Evolutionary conservation across 2,329 filamentous ascomycete genomes (phyloP).

Genomic region (Coniella lustricola): DNA sequence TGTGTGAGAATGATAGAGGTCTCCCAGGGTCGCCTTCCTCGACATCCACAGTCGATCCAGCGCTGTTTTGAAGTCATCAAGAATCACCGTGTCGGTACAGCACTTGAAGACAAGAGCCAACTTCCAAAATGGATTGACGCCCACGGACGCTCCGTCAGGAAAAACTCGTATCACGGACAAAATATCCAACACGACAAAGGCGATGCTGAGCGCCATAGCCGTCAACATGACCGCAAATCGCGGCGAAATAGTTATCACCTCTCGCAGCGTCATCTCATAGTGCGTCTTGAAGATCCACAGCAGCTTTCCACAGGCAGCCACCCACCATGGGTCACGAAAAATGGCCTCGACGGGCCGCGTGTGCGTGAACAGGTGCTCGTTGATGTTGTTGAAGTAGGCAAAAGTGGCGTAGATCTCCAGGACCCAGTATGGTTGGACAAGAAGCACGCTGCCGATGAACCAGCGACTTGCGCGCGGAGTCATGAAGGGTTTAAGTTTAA

Average conservation of each 20-base stretch:
- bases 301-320: constrained; percentile 52
- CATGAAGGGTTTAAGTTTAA: constrained; percentile 58
- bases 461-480: constrained; percentile 40
- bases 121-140: constrained; percentile 60
- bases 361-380: constrained; percentile 4
- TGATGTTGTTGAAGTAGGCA: constrained; percentile 41
- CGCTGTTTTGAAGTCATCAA: constrained; percentile 62
- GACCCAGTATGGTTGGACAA: constrained; percentile 58
- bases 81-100: constrained; percentile 57
- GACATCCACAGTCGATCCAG: constrained; percentile 27
- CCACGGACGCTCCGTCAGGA: constrained; percentile 26
- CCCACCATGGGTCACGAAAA: constrained; percentile 57
- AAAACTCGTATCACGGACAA: constrained; percentile 49
- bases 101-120: constrained; percentile 60
- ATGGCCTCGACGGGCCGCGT: constrained; percentile 11
- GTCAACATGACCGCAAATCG: constrained; percentile 57
- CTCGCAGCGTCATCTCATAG: constrained; percentile 51
- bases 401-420: constrained; percentile 61
- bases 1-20: no score
- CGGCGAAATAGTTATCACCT: constrained; percentile 54
- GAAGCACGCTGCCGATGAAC: constrained; percentile 51
- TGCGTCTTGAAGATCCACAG: constrained; percentile 57
- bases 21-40: background rate
- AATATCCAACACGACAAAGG: constrained; percentile 56
- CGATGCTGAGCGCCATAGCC: constrained; percentile 53